These are phyloP conservation scores for Pleodorina starrii DNA, from an alignment of 139 green algal species.

Conservation along the genomic window DNA sequence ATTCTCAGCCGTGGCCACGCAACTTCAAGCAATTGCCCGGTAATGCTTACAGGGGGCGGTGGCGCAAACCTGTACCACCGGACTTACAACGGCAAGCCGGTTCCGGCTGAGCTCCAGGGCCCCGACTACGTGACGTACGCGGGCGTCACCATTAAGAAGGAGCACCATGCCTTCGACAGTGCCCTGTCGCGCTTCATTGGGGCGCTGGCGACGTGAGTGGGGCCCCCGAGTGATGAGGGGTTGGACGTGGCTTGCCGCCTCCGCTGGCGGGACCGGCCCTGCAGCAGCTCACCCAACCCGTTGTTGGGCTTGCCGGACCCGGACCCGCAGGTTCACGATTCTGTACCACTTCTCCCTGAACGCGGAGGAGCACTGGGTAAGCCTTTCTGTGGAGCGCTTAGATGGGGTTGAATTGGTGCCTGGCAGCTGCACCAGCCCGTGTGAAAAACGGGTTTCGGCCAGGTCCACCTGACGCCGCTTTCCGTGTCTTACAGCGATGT, in stretches of 20 bases:
- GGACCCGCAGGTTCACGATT: constrained; percentile 61
- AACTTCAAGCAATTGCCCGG: background rate
- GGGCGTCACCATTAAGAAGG: constrained; percentile 56
- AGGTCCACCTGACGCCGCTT: background rate
- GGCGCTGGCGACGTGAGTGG: constrained; percentile 46
- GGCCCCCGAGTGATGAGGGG: no score
- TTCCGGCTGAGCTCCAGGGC: constrained; percentile 55
- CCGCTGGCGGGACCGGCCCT: no score
- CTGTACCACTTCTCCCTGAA: constrained; percentile 64
- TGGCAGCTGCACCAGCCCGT: no score
- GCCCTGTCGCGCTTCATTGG: constrained; percentile 52
- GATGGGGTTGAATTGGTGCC: no score
- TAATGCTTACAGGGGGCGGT: constrained; percentile 37
- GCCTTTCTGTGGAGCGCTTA: background rate
- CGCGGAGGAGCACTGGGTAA: constrained; percentile 69
- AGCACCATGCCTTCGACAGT: constrained; percentile 58
- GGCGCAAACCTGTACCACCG: constrained; percentile 39
- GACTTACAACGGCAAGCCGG: constrained; percentile 57
- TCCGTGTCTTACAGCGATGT: no score
- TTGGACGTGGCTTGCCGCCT: no score
- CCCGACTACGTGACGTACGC: constrained; percentile 66
- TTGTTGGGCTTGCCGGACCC: no score
- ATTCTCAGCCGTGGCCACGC: background rate
- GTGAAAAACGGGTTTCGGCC: background rate
- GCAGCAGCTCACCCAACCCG: no score